Evolutionary conservation across 2,329 filamentous ascomycete species (phyloP), one percentile per base, ranked within the genome.

Genomic region (Fusarium citri): DNA sequence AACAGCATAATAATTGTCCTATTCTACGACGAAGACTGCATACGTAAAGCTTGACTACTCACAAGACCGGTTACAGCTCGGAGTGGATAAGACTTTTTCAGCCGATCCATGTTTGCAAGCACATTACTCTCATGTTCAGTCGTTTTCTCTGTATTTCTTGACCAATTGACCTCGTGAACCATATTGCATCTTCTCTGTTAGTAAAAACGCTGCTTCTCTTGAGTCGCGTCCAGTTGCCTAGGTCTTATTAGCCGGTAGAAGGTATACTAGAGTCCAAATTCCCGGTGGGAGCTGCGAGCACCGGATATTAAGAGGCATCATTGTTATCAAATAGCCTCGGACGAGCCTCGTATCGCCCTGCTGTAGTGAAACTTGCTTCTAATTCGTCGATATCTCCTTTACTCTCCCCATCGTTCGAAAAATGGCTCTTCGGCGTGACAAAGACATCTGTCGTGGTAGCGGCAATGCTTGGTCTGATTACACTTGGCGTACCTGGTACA

Each of bases 381-480:
- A 46, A 48, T 2, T 15, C n/a, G 2, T 8, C 23, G 10, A 55
- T 41, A 22, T 49, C 26, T 43, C 48, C 46, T 14, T 45, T 25
- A 6, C 51, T 28, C 14, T 28, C 34, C 16, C 22, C 28, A 25
- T 55, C 47, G 16, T 53, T 45, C 8, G 69, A 65, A 11, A 77
- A 43, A 16, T 56, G 68, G 41, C 71, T 74, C 28, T 69, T 49
- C 5, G 76, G 71, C 4, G 71, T 75, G 22, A 69, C 54, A 40
- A 75, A 74, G 11, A 64, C 34, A 12, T 75, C 73, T 16, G 66
- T 69, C n/a, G 66, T 50, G 5, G 55, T 69, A 25, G 68, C 53
- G 8, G 53, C 45, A n/a, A 59, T 49, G 16, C 75, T 75, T 23
- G 66, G 68, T 43, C 55, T 48, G 10, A 37, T 15, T 14, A 62